Evolutionary conservation across 352 stramenopile genomes (phyloP).

Genomic region (Globisporangium viniferum): DNA sequence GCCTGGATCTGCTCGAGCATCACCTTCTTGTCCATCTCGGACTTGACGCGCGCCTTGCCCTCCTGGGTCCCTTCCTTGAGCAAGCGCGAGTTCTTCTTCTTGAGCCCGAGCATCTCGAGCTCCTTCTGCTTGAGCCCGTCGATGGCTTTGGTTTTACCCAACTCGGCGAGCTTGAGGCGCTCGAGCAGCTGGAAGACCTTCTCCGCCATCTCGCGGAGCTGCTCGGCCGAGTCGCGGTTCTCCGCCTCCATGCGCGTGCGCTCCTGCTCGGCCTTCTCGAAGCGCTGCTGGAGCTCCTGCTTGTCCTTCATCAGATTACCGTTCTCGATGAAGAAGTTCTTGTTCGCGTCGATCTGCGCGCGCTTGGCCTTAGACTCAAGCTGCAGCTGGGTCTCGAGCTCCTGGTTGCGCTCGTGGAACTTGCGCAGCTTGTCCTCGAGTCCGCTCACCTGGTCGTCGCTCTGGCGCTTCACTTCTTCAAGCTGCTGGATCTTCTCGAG

Average conservation of each 20-base stretch:
- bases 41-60: conserved; percentile 91
- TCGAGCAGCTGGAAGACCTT: conserved; percentile 97
- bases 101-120: conserved; percentile 90
- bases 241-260: conserved; percentile 94
- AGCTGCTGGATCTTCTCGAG: conserved; percentile 95
- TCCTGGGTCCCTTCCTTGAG: conserved; percentile 94
- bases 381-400: conserved; percentile 94
- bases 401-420: conserved; percentile 85
- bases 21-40: conserved; percentile 92
- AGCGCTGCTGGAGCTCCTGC: conserved; percentile 72
- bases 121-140: conserved; percentile 94
- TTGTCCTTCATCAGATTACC: conserved; percentile 74
- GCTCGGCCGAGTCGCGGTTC: conserved; percentile 92
- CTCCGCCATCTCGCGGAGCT: conserved; percentile 96
- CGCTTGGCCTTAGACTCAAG: conserved; percentile 92
- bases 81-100: conserved; percentile 94
- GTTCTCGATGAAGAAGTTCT: conserved; percentile 88
- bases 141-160: conserved; percentile 95
- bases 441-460: conserved; percentile 87
- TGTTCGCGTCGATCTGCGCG: conserved; percentile 91
- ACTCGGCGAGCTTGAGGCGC: conserved; percentile 93
- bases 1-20: conserved; percentile 92
- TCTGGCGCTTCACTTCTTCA: conserved; percentile 91
- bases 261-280: conserved; percentile 91
- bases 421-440: conserved; percentile 91